A percentile compares a stretch with the other conserved stretches of the same genome.
phyloP scores from a whole-genome alignment of 768 basidiomycete species.

The Leucocoprinus leucothites region DNA sequence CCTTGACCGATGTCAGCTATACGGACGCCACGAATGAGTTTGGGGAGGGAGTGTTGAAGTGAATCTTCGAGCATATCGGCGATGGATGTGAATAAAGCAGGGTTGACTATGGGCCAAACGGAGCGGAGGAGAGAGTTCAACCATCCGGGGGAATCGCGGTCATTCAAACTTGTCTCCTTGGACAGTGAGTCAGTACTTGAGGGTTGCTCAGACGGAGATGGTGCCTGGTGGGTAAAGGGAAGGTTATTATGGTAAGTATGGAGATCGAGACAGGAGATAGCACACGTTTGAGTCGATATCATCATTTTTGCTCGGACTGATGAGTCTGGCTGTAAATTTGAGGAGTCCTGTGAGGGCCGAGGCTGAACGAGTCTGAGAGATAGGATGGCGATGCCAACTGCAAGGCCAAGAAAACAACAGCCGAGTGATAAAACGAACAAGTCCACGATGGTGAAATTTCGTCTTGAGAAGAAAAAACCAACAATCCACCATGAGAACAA shows the following conservation, averaged over 20 bases:
- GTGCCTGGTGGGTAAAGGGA: neutral
- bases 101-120: slow-evolving; percentile 76
- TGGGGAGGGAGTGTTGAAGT: slow-evolving; percentile 53
- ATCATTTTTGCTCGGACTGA: no score
- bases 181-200: no score
- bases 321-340: no score
- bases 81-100: slow-evolving; percentile 53
- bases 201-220: no score
- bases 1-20: slow-evolving; percentile 73
- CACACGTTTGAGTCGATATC: neutral
- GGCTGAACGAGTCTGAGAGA: slow-evolving; percentile 18
- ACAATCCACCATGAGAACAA: slow-evolving; percentile 22
- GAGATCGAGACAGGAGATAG: neutral
- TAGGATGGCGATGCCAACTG: slow-evolving; percentile 25
- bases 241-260: neutral
- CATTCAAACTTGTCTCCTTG: no score
- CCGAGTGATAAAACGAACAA: slow-evolving; percentile 20
- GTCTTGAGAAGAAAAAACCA: slow-evolving; percentile 16
- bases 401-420: slow-evolving; percentile 24
- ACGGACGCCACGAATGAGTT: slow-evolving; percentile 55
- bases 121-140: slow-evolving; percentile 58
- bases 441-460: slow-evolving; percentile 14
- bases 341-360: no score
- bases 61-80: slow-evolving; percentile 65
- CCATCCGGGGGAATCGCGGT: slow-evolving; percentile 56